phyloP scores from a whole-genome alignment of 345 rosid genomes.

The Firmiana major region DNA sequence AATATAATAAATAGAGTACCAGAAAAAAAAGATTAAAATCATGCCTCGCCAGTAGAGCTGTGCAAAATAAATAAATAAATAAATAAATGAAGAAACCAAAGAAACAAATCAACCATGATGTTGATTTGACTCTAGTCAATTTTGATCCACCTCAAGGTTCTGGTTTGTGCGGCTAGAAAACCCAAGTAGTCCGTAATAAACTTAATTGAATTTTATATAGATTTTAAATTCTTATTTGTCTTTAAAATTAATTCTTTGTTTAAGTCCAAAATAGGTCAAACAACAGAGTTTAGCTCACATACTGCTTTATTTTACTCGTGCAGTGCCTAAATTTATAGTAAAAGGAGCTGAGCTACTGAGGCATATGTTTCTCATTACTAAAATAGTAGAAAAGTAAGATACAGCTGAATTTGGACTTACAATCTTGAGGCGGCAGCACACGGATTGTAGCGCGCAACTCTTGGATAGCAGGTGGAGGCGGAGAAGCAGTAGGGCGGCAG shows the following conservation, averaged over 20 bases:
- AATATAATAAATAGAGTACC: neutral
- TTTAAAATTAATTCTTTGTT: neutral
- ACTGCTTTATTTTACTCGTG: neutral
- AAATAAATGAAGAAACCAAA: neutral
- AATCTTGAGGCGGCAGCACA: slow-evolving; percentile 82
- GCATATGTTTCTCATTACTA: neutral
- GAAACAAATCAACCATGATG: neutral
- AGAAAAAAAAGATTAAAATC: neutral
- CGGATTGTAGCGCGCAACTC: slow-evolving; percentile 82
- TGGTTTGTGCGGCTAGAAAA: neutral
- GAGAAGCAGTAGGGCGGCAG: slow-evolving; percentile 93
- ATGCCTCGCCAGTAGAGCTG: too few relatives aligned
- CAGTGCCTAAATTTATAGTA: neutral
- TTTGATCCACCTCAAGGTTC: neutral
- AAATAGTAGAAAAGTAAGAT: neutral
- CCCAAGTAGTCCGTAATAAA: neutral
- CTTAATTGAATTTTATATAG: neutral
- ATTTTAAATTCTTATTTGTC: neutral
- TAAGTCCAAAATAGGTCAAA: neutral
- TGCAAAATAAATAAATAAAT: too few relatives aligned
- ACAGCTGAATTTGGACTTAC: slow-evolving; percentile 40
- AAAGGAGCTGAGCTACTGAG: neutral
- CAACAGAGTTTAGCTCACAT: neutral
- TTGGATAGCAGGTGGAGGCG: slow-evolving; percentile 92
- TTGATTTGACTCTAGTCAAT: neutral